A percentile compares a stretch with the other conserved stretches of the same genome.
These are phyloP conservation scores for Colletotrichum orchidophilum DNA, from an alignment of 2,329 filamentous ascomycete species.

Conservation along the genomic window DNA sequence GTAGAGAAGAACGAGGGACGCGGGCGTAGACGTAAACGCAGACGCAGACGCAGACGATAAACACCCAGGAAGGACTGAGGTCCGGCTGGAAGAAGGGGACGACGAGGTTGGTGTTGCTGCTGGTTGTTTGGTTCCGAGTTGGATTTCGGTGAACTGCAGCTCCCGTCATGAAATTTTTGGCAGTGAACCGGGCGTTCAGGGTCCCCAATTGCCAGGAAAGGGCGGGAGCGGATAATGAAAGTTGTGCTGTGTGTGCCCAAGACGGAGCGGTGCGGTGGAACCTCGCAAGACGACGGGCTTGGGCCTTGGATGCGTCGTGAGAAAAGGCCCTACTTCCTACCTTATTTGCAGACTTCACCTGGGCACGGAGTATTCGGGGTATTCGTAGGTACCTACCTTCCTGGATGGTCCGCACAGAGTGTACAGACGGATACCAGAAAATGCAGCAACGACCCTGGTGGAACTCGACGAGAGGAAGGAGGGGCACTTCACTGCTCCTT, in stretches of 20 bases:
- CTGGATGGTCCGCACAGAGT: too few species aligned
- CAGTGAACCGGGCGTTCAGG: background rate
- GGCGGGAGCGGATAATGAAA: slow-evolving; percentile 10
- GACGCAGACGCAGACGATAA: background rate
- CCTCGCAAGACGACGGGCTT: background rate
- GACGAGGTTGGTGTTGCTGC: background rate
- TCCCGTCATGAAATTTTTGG: background rate
- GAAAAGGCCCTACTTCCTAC: background rate
- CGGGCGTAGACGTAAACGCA: background rate
- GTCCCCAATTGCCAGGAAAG: background rate
- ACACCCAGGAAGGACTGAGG: slow-evolving; percentile 15
- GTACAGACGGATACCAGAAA: too few species aligned
- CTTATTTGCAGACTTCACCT: too few species aligned
- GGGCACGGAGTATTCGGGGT: too few species aligned
- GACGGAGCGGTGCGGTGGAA: background rate
- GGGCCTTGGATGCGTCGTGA: too few species aligned
- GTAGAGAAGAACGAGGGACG: background rate
- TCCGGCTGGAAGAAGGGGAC: background rate
- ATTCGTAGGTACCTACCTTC: too few species aligned
- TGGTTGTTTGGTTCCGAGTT: background rate
- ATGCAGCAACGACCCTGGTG: too few species aligned
- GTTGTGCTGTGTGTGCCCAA: slow-evolving; percentile 8
- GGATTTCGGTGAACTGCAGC: background rate
- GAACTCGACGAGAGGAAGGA: background rate
- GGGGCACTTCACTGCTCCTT: slow-evolving; percentile 27